Evolutionary conservation across 2,329 filamentous ascomycete species (phyloP).

Genomic region (Arthrobotrys conoides): DNA sequence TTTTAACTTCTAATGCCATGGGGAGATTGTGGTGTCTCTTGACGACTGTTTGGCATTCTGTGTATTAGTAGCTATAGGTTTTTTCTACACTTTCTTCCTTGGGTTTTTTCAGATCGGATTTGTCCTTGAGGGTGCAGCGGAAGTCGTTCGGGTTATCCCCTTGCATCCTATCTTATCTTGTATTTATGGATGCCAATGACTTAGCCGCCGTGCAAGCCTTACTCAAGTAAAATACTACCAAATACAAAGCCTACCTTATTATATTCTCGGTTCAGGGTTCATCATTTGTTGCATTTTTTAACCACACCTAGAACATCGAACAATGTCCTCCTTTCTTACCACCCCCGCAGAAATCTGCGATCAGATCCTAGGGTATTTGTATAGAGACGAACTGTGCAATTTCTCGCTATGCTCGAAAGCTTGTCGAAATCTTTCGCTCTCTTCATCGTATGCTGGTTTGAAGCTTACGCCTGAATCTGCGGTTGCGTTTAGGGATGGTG

Average conservation of each 20-base stretch:
- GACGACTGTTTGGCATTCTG: slow-evolving; percentile 17
- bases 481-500: not conserved
- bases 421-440: not conserved
- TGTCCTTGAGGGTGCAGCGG: not conserved
- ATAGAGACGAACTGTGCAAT: not conserved
- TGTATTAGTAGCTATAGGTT: slow-evolving; percentile 15
- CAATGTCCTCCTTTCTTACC: not conserved
- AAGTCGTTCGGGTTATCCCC: not conserved
- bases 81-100: not conserved
- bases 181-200: slow-evolving; percentile 13
- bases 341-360: not conserved
- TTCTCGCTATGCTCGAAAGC: not conserved
- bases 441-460: not conserved
- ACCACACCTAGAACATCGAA: no score
- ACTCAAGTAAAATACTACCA: no score
- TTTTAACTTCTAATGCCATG: slow-evolving; percentile 33
- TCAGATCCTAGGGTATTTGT: not conserved
- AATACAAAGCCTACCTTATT: not conserved
- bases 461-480: not conserved
- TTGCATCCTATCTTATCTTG: not conserved
- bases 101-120: not conserved
- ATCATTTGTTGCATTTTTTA: no score
- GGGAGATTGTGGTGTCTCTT: slow-evolving; percentile 8
- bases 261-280: no score
- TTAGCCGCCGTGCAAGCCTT: no score